phyloP scores from a whole-genome alignment of 331 rosid genomes.

The Rosa hybrid region DNA sequence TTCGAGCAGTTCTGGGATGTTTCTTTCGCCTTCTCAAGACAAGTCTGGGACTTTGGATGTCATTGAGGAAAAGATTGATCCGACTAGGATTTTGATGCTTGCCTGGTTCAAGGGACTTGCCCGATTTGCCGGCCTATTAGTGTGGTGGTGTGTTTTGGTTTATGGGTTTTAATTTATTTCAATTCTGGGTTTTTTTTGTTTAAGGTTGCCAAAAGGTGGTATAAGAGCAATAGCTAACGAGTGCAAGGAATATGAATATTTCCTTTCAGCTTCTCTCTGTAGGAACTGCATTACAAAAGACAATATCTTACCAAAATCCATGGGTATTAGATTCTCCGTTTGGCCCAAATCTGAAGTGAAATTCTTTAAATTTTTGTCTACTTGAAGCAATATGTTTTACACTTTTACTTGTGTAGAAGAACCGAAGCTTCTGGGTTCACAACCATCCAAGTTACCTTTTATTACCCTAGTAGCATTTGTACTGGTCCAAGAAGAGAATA shows the following conservation, averaged over 20 bases:
- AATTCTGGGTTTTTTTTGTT: too few relatives aligned
- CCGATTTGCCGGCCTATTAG: too few relatives aligned
- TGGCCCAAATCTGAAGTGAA: slow-evolving; percentile 47
- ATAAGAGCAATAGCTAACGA: slow-evolving; percentile 72
- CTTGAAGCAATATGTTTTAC: slow-evolving; percentile 48
- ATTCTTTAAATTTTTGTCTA: slow-evolving; percentile 36
- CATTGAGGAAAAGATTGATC: too few relatives aligned
- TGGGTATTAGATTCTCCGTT: slow-evolving; percentile 36
- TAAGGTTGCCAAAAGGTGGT: slow-evolving; percentile 53
- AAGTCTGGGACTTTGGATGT: too few relatives aligned
- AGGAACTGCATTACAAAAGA: slow-evolving; percentile 43
- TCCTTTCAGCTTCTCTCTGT: slow-evolving; percentile 54
- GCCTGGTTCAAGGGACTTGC: too few relatives aligned
- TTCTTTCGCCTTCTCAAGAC: too few relatives aligned
- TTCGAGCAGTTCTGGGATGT: too few relatives aligned
- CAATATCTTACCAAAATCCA: slow-evolving; percentile 54
- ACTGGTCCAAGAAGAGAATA: slow-evolving; percentile 45
- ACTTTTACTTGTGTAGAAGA: slow-evolving; percentile 25
- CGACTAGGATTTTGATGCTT: too few relatives aligned
- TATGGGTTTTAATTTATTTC: too few relatives aligned
- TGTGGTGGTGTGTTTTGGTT: too few relatives aligned
- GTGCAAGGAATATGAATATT: slow-evolving; percentile 55
- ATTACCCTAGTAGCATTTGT: slow-evolving; percentile 44
- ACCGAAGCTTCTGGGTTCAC: slow-evolving; percentile 33
- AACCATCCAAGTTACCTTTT: slow-evolving; percentile 40